These are phyloP conservation scores for Platanthera guangdongensis DNA, from an alignment of 106 monocot species.

Conservation along the genomic window DNA sequence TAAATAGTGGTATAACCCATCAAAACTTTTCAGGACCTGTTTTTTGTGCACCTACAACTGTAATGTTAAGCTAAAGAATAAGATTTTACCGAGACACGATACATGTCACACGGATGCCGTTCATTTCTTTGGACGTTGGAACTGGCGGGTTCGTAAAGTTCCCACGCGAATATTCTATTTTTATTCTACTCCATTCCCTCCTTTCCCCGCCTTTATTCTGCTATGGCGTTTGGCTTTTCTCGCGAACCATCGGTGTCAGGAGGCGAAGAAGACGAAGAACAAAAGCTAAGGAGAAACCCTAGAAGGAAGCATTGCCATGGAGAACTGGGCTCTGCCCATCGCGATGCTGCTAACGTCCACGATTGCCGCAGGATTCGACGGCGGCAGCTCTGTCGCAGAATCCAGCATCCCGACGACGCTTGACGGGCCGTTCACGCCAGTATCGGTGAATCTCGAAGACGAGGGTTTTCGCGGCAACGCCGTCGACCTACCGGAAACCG, in stretches of 20 bases:
- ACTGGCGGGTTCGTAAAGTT: background rate
- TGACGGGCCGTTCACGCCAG: constrained; percentile 70
- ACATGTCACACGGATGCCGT: too few relatives aligned
- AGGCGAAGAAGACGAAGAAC: background rate
- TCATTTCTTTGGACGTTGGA: background rate
- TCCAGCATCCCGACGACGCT: constrained; percentile 44
- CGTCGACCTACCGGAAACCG: constrained; percentile 67
- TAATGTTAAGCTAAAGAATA: too few relatives aligned
- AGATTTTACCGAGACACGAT: too few relatives aligned
- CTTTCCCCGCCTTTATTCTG: background rate
- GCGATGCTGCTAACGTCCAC: background rate
- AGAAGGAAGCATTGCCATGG: background rate
- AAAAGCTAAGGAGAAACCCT: background rate
- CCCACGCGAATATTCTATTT: background rate
- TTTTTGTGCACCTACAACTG: too few relatives aligned
- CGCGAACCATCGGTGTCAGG: too few relatives aligned
- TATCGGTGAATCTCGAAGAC: constrained; percentile 46
- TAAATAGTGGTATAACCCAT: too few relatives aligned
- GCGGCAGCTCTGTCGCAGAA: background rate
- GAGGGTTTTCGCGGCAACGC: constrained; percentile 44
- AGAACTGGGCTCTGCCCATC: constrained; percentile 1
- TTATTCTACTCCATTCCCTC: background rate
- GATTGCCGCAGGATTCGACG: background rate
- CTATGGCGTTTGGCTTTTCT: background rate
- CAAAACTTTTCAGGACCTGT: too few relatives aligned